Evolutionary conservation across 2,329 filamentous ascomycete genomes (phyloP).

Genomic region (Microcyclospora pomicola): DNA sequence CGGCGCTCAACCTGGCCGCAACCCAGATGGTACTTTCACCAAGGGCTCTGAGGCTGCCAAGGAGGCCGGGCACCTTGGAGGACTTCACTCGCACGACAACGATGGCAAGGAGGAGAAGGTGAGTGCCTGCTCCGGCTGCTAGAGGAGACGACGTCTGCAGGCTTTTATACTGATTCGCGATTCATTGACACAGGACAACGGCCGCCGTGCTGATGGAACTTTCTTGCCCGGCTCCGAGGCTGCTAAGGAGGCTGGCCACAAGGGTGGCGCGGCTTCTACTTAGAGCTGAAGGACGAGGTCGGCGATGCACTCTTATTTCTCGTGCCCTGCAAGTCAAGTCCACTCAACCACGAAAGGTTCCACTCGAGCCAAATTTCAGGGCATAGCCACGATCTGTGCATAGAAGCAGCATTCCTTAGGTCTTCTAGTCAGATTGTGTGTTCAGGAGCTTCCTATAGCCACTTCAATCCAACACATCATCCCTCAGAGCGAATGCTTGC

Average conservation of each 20-base stretch:
- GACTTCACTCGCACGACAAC: constrained; percentile 7
- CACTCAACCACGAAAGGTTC: too few relatives aligned
- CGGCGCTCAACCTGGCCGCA: constrained; percentile 20
- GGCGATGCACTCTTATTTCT: too few relatives aligned
- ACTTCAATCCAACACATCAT: constrained; percentile 46
- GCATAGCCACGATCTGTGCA: too few relatives aligned
- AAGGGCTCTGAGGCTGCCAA: constrained; percentile 17
- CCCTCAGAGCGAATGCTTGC: constrained; percentile 62
- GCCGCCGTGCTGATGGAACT: constrained; percentile 1
- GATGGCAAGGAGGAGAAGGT: constrained; percentile 6
- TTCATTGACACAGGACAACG: not conserved
- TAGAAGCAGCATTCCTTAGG: too few relatives aligned
- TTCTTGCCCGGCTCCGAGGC: constrained; percentile 8
- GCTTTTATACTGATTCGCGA: not conserved
- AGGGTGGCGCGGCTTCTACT: constrained; percentile 4
- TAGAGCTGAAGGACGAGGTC: too few relatives aligned
- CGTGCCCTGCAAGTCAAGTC: too few relatives aligned
- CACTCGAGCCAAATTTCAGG: too few relatives aligned
- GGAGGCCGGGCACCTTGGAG: constrained; percentile 16
- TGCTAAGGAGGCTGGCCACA: constrained; percentile 10
- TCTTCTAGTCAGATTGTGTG: too few relatives aligned
- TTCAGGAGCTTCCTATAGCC: too few relatives aligned
- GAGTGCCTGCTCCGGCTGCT: not conserved
- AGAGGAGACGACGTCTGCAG: not conserved
- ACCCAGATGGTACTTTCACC: constrained; percentile 17